These are phyloP conservation scores for Pseudognaphalium luteoalbum DNA, from an alignment of 129 eudicot species.

Conservation along the genomic window DNA sequence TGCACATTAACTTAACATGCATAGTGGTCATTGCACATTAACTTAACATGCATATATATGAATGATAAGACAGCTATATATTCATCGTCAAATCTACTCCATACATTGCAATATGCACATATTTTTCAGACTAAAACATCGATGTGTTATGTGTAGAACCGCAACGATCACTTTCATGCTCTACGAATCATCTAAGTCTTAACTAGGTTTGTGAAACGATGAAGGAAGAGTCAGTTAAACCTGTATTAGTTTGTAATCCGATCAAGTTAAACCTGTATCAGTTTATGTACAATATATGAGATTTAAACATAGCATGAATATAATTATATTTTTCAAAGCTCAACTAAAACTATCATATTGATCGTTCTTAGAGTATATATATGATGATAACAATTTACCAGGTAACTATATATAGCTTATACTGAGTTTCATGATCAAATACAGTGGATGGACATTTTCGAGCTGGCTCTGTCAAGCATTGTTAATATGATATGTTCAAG, in stretches of 20 bases:
- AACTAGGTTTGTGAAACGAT: too few relatives aligned
- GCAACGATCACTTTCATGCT: constrained; percentile 11
- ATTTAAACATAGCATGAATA: neutral
- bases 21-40: too few relatives aligned
- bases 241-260: neutral
- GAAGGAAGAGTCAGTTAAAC: too few relatives aligned
- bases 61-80: constrained; percentile 6
- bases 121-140: neutral
- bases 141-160: constrained; percentile 11
- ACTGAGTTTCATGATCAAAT: too few relatives aligned
- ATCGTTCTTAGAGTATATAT: too few relatives aligned
- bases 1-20: too few relatives aligned
- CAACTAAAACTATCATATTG: neutral
- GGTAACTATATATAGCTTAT: neutral
- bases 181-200: neutral
- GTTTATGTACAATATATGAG: neutral
- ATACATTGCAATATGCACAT: neutral
- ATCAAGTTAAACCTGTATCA: neutral
- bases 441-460: neutral
- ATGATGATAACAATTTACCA: neutral
- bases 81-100: constrained; percentile 7
- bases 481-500: neutral
- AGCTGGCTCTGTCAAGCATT: neutral
- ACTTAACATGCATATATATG: neutral
- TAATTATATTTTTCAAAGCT: too few relatives aligned